Base-by-base conservation (phyloP, 2,329 filamentous ascomycete species). In the Bretziella fagacearum region DNA sequence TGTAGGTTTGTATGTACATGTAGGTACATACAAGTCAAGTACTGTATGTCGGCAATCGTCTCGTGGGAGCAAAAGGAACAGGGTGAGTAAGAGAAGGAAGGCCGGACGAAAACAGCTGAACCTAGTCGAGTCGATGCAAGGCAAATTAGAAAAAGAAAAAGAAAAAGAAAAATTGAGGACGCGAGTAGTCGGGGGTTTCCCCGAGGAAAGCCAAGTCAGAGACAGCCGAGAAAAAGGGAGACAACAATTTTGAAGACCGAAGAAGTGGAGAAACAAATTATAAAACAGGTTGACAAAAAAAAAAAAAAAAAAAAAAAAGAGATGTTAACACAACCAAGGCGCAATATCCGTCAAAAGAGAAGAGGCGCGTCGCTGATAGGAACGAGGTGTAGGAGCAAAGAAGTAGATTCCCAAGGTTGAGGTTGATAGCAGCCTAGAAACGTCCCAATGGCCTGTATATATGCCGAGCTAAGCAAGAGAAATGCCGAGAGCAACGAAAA, bases 221-320 rank as follows among this genome's bases (percentile, higher is more conserved):
- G 35, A 39, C 18, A 39, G 18, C 18, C 35, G 35, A 39, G 35
- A 39, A 39, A 39, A 39, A 20, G 35, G 18, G 35, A 39, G 35
- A 39, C 35, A 39, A 20, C 15, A 39, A 39, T 25, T 23, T 22
- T 4, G 17, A 5, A 20, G 35, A n/a, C n/a, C 18, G 18, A 39
- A 10, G 20, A 10, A 23, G 35, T 22, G 35, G 35, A 22, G 33
- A 36, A 10, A 39, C 35, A 11, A 17, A 20, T 10, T 20, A 22
- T 39, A 5, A 33, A 6, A 33, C 30, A 5, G 30, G 13, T 33
- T 6, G 30, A 33, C 6, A 10, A 33, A 33, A n/a, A 10, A 29
- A 29, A 13, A 6, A 6, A 29, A 29, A 29, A 6, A 29, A 6
- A 13, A 6, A 33, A 33, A 33, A 15, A 33, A 15, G 17, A n/a